Evolutionary conservation across 2,329 filamentous ascomycete species (phyloP).

Genomic region (Bertia moriformis): DNA sequence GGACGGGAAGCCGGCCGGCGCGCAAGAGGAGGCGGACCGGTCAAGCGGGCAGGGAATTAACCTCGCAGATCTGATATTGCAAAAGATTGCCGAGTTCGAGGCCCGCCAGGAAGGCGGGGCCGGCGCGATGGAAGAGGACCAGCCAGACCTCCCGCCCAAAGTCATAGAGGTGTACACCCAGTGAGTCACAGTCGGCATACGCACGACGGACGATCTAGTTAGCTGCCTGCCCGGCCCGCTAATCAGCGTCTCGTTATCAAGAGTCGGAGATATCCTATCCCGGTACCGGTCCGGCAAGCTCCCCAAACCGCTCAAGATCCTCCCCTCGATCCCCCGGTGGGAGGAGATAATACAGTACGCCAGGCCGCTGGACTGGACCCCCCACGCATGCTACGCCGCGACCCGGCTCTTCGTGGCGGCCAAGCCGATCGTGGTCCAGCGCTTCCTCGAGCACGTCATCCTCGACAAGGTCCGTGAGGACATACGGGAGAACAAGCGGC

Average conservation of each 20-base stretch:
- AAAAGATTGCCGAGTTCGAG: slow-evolving; percentile 88
- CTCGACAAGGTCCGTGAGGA: slow-evolving; percentile 85
- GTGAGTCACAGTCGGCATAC: slow-evolving; percentile 10
- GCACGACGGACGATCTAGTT: neutral
- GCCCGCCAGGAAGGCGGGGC: slow-evolving; percentile 37
- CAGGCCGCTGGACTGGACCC: slow-evolving; percentile 60
- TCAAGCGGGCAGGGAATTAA: slow-evolving; percentile 52
- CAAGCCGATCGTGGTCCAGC: slow-evolving; percentile 65
- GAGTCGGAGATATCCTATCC: slow-evolving; percentile 73
- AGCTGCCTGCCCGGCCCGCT: too few species aligned
- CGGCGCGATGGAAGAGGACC: slow-evolving; percentile 56
- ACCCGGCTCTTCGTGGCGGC: slow-evolving; percentile 84
- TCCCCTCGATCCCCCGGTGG: slow-evolving; percentile 85
- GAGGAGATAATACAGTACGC: slow-evolving; percentile 75
- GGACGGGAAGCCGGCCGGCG: slow-evolving; percentile 22
- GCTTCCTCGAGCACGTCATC: slow-evolving; percentile 75
- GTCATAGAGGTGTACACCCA: slow-evolving; percentile 90
- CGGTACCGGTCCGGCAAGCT: slow-evolving; percentile 93
- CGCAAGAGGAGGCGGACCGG: slow-evolving; percentile 22
- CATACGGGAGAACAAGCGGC: slow-evolving; percentile 83
- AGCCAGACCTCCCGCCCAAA: slow-evolving; percentile 75
- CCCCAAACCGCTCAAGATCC: slow-evolving; percentile 93
- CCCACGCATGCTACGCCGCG: slow-evolving; percentile 74
- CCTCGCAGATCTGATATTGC: slow-evolving; percentile 79
- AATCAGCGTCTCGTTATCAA: too few species aligned